Percentiles rank a stretch among this genome's conserved stretches.
phyloP scores from a whole-genome alignment of 345 rosid genomes.

The Geranium brycei region DNA sequence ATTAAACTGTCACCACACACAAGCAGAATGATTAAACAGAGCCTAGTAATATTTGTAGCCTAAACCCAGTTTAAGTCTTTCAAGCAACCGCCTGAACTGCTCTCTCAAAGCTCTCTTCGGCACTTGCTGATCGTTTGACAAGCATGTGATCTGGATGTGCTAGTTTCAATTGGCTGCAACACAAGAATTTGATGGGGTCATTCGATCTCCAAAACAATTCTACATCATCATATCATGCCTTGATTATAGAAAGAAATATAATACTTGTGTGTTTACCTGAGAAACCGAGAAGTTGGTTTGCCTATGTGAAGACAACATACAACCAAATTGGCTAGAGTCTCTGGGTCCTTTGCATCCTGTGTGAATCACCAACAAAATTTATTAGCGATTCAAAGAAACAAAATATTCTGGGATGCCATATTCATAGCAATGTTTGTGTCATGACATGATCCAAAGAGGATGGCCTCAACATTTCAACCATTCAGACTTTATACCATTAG shows the following conservation, averaged over 20 bases:
- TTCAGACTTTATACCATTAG: too few relatives aligned
- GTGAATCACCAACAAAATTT: slow-evolving; percentile 9
- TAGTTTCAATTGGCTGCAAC: slow-evolving; percentile 83
- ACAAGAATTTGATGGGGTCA: not conserved
- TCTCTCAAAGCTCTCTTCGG: slow-evolving; percentile 80
- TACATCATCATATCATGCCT: too few relatives aligned
- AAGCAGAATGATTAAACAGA: too few relatives aligned
- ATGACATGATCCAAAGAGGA: too few relatives aligned
- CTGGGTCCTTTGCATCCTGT: slow-evolving; percentile 95
- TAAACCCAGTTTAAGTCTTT: slow-evolving; percentile 7
- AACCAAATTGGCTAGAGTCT: slow-evolving; percentile 79
- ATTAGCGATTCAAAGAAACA: not conserved
- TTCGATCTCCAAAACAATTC: too few relatives aligned
- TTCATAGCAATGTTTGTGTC: too few relatives aligned
- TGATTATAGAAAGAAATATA: too few relatives aligned
- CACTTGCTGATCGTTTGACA: slow-evolving; percentile 52
- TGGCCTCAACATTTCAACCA: too few relatives aligned
- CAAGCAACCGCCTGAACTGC: slow-evolving; percentile 75
- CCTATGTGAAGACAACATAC: slow-evolving; percentile 94
- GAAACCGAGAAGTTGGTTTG: slow-evolving; percentile 75
- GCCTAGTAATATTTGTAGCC: too few relatives aligned
- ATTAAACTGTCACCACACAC: too few relatives aligned
- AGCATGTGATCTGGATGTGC: slow-evolving; percentile 67
- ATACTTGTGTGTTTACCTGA: slow-evolving; percentile 32
- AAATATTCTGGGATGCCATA: too few relatives aligned